Conservation (phyloP, 2,329 filamentous ascomycete species). For the Knufia petricola region DNA sequence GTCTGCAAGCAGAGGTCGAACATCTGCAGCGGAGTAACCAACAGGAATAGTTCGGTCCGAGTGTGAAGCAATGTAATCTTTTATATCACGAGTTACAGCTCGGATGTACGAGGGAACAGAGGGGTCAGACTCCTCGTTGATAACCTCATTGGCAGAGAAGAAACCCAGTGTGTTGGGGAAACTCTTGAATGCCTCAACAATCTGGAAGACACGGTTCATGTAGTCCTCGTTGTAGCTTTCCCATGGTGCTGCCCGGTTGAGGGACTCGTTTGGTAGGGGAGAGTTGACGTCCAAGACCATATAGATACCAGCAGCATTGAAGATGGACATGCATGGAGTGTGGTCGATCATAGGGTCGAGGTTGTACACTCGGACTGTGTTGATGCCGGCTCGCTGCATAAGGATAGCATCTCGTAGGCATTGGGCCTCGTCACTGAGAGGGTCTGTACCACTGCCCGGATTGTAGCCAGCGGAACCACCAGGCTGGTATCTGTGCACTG, state of each 20-base stretch:
- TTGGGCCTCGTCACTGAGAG: slow-evolving; percentile 46
- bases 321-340: slow-evolving; percentile 53
- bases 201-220: slow-evolving; percentile 49
- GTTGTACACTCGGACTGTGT: slow-evolving; percentile 58
- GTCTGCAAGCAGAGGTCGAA: slow-evolving; percentile 50
- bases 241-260: slow-evolving; percentile 47
- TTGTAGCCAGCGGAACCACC: slow-evolving; percentile 52
- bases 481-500: slow-evolving; percentile 45
- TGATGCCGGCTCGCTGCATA: slow-evolving; percentile 54
- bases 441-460: slow-evolving; percentile 40
- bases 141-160: slow-evolving; percentile 60
- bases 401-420: slow-evolving; percentile 55
- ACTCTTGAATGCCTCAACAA: slow-evolving; percentile 57
- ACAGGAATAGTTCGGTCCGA: slow-evolving; percentile 51
- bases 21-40: slow-evolving; percentile 59
- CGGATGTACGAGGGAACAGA: slow-evolving; percentile 50
- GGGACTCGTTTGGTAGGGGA: slow-evolving; percentile 45
- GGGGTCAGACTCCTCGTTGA: slow-evolving; percentile 50
- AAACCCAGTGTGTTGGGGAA: slow-evolving; percentile 58
- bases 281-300: slow-evolving; percentile 58
- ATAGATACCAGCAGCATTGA: slow-evolving; percentile 58
- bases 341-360: slow-evolving; percentile 51
- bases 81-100: slow-evolving; percentile 57
- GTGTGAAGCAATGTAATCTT: slow-evolving; percentile 56
- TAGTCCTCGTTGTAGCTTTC: slow-evolving; percentile 48